These are phyloP conservation scores for bread wheat (Triticum aestivum) DNA, from an alignment of 176 grass and related monocot genomes.

Conservation along the genomic window IWGSC_CS_RefSeq_v2.1 NC_057805.1:504340769-504341268, in stretches of 20 bases:
- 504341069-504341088: constrained; percentile 8
- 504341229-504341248: neutral
- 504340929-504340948: no score
- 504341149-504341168: neutral
- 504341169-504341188: neutral
- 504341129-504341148: neutral
- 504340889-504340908: no score
- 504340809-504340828: no score
- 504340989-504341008: neutral
- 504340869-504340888: no score
- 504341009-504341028: neutral
- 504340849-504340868: no score
- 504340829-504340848: no score
- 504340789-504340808: no score
- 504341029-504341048: neutral
- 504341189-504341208: no score
- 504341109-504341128: neutral
- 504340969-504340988: neutral
- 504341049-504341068: constrained; percentile 2
- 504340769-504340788: no score
- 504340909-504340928: no score
- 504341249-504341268: neutral
- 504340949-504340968: neutral
- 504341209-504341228: neutral
- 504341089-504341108: neutral